phyloP scores from a whole-genome alignment of 2,329 filamentous ascomycete species.

The Fusarium tupiense region DNA sequence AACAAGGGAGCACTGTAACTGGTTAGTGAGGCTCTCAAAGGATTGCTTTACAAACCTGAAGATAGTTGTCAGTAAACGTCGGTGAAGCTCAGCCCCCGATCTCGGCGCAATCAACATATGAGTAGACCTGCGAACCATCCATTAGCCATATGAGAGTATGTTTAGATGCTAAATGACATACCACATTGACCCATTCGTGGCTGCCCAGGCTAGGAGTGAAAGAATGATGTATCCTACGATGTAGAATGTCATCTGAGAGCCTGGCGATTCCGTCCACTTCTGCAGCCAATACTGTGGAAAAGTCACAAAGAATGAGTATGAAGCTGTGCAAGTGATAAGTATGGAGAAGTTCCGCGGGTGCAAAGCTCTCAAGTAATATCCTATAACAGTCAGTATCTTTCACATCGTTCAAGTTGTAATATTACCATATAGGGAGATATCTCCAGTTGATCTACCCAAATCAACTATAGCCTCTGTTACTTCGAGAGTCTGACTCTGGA shows the following conservation, averaged over 20 bases:
- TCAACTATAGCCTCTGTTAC: neutral
- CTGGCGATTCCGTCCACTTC: neutral
- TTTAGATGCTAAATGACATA: neutral
- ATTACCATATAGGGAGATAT: neutral
- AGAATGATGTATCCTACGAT: neutral
- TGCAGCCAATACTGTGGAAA: neutral
- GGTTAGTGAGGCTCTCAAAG: neutral
- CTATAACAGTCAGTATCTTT: neutral
- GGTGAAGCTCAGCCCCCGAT: neutral
- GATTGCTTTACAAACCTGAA: neutral
- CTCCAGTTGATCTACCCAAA: neutral
- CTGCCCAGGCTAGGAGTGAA: neutral
- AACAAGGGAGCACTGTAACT: neutral
- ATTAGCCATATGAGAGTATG: rapidly evolving
- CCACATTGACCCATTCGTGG: neutral
- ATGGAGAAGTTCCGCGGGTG: neutral
- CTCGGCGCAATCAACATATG: neutral
- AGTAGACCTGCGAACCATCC: neutral
- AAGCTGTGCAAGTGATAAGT: neutral
- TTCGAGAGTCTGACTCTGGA: neutral
- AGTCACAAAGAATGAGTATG: neutral
- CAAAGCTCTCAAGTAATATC: neutral
- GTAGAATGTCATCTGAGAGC: neutral
- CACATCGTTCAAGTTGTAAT: rapidly evolving
- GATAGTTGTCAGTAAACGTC: neutral